phyloP scores from a whole-genome alignment of 2,329 filamentous ascomycete species.

The Rhynchosporium graminicola region DNA sequence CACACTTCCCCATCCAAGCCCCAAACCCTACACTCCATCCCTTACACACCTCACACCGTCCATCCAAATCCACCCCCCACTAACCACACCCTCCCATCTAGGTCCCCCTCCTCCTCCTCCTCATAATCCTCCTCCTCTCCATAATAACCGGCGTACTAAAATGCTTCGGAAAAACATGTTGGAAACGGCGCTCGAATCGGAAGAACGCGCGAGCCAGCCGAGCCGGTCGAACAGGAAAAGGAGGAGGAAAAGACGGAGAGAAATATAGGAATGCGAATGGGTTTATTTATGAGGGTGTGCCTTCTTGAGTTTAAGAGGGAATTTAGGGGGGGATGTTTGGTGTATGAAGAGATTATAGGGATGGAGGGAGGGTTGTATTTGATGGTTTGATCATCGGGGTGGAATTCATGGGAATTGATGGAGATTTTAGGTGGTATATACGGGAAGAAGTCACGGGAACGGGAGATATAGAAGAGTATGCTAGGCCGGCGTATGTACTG shows the following conservation, averaged over 20 bases:
- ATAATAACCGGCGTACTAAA: constrained; percentile 64
- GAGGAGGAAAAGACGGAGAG: constrained; percentile 48
- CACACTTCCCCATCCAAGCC: too few relatives aligned
- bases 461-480: too few relatives aligned
- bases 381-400: too few relatives aligned
- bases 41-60: too few relatives aligned
- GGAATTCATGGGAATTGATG: too few relatives aligned
- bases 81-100: constrained; percentile 36
- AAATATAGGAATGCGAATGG: constrained; percentile 48
- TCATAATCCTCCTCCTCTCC: constrained; percentile 63
- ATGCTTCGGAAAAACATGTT: constrained; percentile 59
- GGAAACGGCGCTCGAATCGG: background rate
- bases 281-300: constrained; percentile 70
- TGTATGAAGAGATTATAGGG: background rate
- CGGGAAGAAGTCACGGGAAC: too few relatives aligned
- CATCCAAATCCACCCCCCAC: too few relatives aligned
- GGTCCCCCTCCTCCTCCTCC: constrained; percentile 61
- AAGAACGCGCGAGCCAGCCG: too few relatives aligned
- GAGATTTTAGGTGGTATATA: too few relatives aligned
- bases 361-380: background rate
- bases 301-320: constrained; percentile 38
- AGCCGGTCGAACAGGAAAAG: constrained; percentile 44
- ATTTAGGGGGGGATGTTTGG: background rate
- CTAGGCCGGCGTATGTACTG: too few relatives aligned
- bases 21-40: too few relatives aligned